phyloP scores from a whole-genome alignment of 2,329 filamentous ascomycete genomes.

The Coniella vitis region DNA sequence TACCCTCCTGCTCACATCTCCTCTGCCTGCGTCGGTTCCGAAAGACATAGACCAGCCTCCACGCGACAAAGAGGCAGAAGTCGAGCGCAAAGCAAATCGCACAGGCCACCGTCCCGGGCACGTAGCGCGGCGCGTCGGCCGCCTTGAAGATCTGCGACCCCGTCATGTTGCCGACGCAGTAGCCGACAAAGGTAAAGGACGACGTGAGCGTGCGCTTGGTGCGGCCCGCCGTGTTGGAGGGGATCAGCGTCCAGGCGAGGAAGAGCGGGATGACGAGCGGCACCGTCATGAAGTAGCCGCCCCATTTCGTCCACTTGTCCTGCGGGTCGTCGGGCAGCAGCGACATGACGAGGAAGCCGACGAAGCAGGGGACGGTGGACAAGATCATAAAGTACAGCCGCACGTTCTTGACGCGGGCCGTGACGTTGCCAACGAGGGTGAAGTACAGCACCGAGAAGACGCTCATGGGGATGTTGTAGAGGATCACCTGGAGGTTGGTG shows the following conservation, averaged over 20 bases:
- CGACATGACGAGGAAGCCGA: conserved; percentile 30
- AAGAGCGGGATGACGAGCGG: conserved; percentile 27
- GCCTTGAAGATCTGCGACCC: conserved; percentile 39
- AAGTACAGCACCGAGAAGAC: conserved; percentile 30
- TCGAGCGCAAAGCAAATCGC: conserved; percentile 32
- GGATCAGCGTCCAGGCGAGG: conserved; percentile 31
- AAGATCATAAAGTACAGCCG: conserved; percentile 33
- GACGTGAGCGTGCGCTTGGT: conserved; percentile 40
- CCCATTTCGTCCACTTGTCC: conserved; percentile 32
- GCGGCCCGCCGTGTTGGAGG: conserved; percentile 38
- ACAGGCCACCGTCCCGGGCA: conserved; percentile 34
- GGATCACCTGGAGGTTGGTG: conserved; percentile 30
- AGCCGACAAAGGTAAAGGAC: conserved; percentile 36
- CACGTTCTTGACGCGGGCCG: conserved; percentile 27
- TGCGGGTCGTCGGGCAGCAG: conserved; percentile 27
- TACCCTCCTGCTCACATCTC: conserved; percentile 22
- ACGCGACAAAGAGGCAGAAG: conserved; percentile 30
- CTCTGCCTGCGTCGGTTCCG: conserved; percentile 31
- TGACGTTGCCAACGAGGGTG: conserved; percentile 26
- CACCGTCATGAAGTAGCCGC: conserved; percentile 30
- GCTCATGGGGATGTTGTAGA: conserved; percentile 29
- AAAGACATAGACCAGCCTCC: conserved; percentile 33
- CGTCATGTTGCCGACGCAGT: conserved; percentile 41
- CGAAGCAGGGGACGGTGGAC: conserved; percentile 28
- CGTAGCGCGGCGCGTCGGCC: conserved; percentile 36